Conservation (phyloP, 148 eudicot species). For the Fagopyrum tataricum region DNA sequence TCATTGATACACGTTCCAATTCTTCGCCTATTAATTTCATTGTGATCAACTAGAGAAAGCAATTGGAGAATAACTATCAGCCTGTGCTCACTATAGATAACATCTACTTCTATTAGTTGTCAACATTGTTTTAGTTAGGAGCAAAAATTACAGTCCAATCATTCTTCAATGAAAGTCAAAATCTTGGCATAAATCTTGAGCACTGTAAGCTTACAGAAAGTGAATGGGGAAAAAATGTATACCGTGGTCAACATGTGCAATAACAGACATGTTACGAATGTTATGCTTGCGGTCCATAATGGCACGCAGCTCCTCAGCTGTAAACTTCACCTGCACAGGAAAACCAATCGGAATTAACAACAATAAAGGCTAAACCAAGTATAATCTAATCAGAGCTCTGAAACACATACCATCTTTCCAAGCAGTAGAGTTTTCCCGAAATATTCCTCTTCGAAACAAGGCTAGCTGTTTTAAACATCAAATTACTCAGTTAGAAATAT, state of each 20-base stretch:
- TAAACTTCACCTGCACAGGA: slow-evolving; percentile 51
- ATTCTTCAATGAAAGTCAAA: too few species aligned
- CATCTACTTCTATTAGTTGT: too few species aligned
- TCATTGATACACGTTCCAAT: too few species aligned
- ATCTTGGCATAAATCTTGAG: too few species aligned
- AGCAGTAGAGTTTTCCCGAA: not conserved
- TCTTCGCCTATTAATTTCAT: too few species aligned
- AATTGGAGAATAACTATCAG: too few species aligned
- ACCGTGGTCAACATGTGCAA: slow-evolving; percentile 63
- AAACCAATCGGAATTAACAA: not conserved
- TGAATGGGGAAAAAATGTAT: not conserved
- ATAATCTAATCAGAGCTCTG: not conserved
- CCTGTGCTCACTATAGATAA: too few species aligned
- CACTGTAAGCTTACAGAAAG: too few species aligned
- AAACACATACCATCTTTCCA: not conserved
- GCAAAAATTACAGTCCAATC: too few species aligned
- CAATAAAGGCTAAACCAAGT: not conserved
- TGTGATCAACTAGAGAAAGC: too few species aligned
- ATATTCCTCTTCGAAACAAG: not conserved
- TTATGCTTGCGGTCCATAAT: slow-evolving; percentile 61
- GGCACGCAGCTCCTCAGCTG: slow-evolving; percentile 47
- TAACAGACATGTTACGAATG: slow-evolving; percentile 63
- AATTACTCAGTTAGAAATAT: too few species aligned
- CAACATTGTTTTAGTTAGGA: too few species aligned
- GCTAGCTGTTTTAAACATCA: not conserved